phyloP scores from a whole-genome alignment of 768 basidiomycete species.

The Naganishia antarctica region DNA sequence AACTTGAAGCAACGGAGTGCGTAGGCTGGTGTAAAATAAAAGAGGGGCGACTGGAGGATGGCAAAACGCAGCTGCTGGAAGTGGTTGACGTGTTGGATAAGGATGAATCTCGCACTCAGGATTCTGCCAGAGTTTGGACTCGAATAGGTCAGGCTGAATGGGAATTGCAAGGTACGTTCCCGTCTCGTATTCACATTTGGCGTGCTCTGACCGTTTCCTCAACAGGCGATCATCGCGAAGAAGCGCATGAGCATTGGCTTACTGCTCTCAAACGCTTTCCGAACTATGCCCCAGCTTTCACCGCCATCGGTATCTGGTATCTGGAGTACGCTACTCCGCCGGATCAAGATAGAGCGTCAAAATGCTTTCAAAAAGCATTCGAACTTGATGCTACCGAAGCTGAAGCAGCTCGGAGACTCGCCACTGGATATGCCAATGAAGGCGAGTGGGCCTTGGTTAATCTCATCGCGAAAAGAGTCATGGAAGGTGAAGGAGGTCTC shows the following conservation, averaged over 20 bases:
- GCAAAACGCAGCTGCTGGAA: conserved; percentile 39
- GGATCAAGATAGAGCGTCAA: conserved; percentile 78
- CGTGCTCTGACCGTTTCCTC: conserved; percentile 12
- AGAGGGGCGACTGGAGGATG: conserved; percentile 41
- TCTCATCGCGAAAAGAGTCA: conserved; percentile 83
- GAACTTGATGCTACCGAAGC: conserved; percentile 87
- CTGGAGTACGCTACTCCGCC: conserved; percentile 63
- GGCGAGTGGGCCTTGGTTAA: conserved; percentile 94
- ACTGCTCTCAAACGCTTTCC: conserved; percentile 68
- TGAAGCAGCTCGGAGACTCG: conserved; percentile 75
- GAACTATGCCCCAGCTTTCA: conserved; percentile 83
- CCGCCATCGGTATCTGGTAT: conserved; percentile 88
- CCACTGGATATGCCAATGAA: conserved; percentile 84
- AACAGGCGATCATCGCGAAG: conserved; percentile 56
- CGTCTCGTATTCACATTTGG: neutral
- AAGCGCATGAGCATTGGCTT: conserved; percentile 75
- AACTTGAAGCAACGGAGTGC: conserved; percentile 71
- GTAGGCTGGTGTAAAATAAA: conserved; percentile 76
- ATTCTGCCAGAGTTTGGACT: conserved; percentile 77
- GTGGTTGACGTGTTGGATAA: conserved; percentile 48
- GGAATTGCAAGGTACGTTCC: conserved; percentile 62
- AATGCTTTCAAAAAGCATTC: conserved; percentile 97
- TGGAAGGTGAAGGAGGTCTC: conserved; percentile 84
- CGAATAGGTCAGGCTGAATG: conserved; percentile 72
- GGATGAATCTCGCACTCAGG: conserved; percentile 55